phyloP scores from a whole-genome alignment of 345 rosid species.

The Combretum micranthum region DNA sequence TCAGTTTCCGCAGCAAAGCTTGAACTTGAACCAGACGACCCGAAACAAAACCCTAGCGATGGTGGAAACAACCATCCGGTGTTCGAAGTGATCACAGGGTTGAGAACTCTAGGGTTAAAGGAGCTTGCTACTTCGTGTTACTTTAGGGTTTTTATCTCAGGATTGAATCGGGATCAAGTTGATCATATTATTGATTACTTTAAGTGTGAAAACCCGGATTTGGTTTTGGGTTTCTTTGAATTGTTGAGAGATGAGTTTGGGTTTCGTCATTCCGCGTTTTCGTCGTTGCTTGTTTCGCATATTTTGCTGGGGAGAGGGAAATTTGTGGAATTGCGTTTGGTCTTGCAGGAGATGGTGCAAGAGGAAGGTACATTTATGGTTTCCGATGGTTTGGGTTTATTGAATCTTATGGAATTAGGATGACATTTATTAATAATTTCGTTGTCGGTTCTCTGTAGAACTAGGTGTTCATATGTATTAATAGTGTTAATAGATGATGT shows the following conservation, averaged over 20 bases:
- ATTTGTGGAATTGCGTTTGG: conserved; percentile 40
- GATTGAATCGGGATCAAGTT: conserved; percentile 35
- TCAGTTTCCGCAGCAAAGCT: conserved; percentile 32
- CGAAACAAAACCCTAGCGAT: conserved; percentile 5
- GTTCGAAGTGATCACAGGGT: conserved; percentile 31
- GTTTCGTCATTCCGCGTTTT: conserved; percentile 48
- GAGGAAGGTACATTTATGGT: conserved; percentile 46
- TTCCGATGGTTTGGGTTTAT: not conserved
- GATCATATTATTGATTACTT: conserved; percentile 38
- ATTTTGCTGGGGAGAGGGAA: conserved; percentile 40
- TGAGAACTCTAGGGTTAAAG: conserved; percentile 39
- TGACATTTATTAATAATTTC: too few relatives aligned
- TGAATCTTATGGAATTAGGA: not conserved
- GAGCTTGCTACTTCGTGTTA: conserved; percentile 25
- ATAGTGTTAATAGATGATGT: not conserved
- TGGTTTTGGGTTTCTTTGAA: conserved; percentile 41
- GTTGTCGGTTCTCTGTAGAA: too few relatives aligned
- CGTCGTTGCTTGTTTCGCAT: conserved; percentile 47
- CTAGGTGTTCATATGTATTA: too few relatives aligned
- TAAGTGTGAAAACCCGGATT: conserved; percentile 36
- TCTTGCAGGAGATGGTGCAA: conserved; percentile 42
- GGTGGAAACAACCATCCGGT: conserved; percentile 19
- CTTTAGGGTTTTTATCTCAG: conserved; percentile 22
- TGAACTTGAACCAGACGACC: conserved; percentile 7
- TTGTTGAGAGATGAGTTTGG: conserved; percentile 41